Percentiles rank a stretch among this genome's conserved stretches.
These are phyloP conservation scores for Lanmaoa rubissima DNA, from an alignment of 768 basidiomycete species.

Conservation along the genomic window DNA sequence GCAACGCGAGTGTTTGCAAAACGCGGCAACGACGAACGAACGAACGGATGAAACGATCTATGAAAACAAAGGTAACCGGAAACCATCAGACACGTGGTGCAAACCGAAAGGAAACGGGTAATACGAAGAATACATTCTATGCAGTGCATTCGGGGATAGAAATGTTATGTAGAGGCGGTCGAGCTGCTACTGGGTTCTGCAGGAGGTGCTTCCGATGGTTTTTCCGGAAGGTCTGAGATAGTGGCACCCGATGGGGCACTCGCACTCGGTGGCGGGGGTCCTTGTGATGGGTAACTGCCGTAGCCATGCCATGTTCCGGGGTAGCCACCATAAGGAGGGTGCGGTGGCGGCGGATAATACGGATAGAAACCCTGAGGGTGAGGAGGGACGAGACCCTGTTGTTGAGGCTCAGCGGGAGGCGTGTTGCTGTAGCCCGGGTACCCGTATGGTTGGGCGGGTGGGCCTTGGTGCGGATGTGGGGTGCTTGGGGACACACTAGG, in stretches of 20 bases:
- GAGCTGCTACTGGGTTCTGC: conserved; percentile 17
- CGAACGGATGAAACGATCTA: conserved; percentile 19
- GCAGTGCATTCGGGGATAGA: conserved; percentile 1
- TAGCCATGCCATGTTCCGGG: conserved; percentile 29
- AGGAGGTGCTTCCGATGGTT: conserved; percentile 24
- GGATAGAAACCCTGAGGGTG: conserved; percentile 29
- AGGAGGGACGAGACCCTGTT: conserved; percentile 21
- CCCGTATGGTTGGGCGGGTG: conserved; percentile 21
- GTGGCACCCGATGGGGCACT: conserved; percentile 12
- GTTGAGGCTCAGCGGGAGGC: conserved; percentile 26
- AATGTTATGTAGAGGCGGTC: conserved; percentile 20
- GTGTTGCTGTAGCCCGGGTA: conserved; percentile 25
- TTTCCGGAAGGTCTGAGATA: conserved; percentile 24
- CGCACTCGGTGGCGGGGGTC: conserved; percentile 20
- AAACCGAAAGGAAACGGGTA: conserved; percentile 12
- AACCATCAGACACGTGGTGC: conserved; percentile 14
- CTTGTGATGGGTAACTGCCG: conserved; percentile 30
- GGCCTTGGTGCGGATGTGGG: conserved; percentile 23
- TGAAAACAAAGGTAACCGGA: conserved; percentile 24
- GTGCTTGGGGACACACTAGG: conserved; percentile 21
- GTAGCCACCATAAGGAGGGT: conserved; percentile 31
- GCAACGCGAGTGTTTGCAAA: conserved; percentile 5
- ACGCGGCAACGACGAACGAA: conserved; percentile 2
- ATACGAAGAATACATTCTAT: conserved; percentile 29
- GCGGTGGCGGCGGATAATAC: conserved; percentile 33